Evolutionary conservation across 371 early-diverging fungal genomes (phyloP), one percentile per base, ranked within the genome.

Genomic region (Mortierella sp.): DNA sequence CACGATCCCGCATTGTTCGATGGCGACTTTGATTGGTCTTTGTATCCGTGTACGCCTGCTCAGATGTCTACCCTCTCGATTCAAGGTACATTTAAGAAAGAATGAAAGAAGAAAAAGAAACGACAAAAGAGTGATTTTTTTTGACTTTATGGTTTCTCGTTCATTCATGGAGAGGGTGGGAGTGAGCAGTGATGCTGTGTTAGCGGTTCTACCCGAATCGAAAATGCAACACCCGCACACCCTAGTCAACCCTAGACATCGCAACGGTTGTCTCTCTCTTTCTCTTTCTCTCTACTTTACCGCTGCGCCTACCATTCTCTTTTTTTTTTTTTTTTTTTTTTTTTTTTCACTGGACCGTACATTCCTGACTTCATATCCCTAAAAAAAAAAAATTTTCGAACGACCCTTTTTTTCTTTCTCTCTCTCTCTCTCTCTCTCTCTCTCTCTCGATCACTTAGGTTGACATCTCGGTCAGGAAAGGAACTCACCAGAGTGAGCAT

Each of bases 1-100:
- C 1, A 99, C 99, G 4, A 99, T 99, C 75, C 99, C 99, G 51
- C 99, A 99, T 84, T 99, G 99, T 84, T 97, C 97, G 21, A 99
- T 99, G 99, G 99, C 99, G 14, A 98, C 99, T 19, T 82, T 99
- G 62, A 99, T 99, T 84, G 99, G 99, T 0, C 90, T 99, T 23
- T 96, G 96, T 81, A 97, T 99, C 60, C 94, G 98, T 19, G 98
- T 97, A 28, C 89, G 97, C 50, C 81, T 99, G 60, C 74, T 95
- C 60, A 88, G 96, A 60, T 91, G 92, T 62, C 84, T 99, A 65
- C 95, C 96, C 9, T 92, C 90, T 51, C 85, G 96, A 50, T 98
- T 96, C 89, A 96, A 96, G 85, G 92, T 94, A 81, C 59, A 19
- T 9, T 7, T 23, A 43, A 6, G 30, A 45, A 16, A 47, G 9